Conservation (phyloP, 805 yeast species). For the Brettanomyces custersianus region DNA sequence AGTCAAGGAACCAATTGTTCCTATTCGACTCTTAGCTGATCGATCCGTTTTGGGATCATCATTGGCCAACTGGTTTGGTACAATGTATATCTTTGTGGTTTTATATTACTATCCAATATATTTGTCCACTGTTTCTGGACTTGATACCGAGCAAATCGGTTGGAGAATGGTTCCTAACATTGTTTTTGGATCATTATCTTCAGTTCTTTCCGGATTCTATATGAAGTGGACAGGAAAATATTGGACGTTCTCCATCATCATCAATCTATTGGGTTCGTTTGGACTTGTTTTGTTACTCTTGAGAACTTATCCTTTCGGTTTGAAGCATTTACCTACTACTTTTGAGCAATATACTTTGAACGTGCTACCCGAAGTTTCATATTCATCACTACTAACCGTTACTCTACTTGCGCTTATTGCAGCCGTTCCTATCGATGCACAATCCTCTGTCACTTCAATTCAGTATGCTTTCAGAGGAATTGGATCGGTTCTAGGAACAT, state of each 20-base stretch:
- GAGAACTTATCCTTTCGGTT: conserved; percentile 37
- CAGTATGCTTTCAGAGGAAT: conserved; percentile 60
- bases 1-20: conserved; percentile 49
- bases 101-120: conserved; percentile 57
- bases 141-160: conserved; percentile 51
- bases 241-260: conserved; percentile 33
- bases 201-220: conserved; percentile 54
- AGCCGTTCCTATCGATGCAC: conserved; percentile 58
- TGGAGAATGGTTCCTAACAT: conserved; percentile 52
- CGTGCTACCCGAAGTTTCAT: conserved; percentile 45
- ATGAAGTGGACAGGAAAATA: conserved; percentile 60
- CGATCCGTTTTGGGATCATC: conserved; percentile 59
- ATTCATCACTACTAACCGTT: conserved; percentile 52
- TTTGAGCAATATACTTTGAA: conserved; percentile 36
- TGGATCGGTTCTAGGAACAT: conserved; percentile 58
- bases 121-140: conserved; percentile 43
- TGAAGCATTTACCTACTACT: conserved; percentile 21
- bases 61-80: conserved; percentile 50
- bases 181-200: conserved; percentile 47
- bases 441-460: conserved; percentile 59
- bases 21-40: conserved; percentile 43
- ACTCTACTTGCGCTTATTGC: conserved; percentile 63
- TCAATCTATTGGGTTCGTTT: conserved; percentile 33
- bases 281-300: conserved; percentile 29
- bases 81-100: conserved; percentile 38